Percentiles rank a stretch among this genome's conserved stretches.
These are phyloP conservation scores for Acephala macrosclerotiorum DNA, from an alignment of 2,329 filamentous ascomycete genomes.

Conservation along the genomic window DNA sequence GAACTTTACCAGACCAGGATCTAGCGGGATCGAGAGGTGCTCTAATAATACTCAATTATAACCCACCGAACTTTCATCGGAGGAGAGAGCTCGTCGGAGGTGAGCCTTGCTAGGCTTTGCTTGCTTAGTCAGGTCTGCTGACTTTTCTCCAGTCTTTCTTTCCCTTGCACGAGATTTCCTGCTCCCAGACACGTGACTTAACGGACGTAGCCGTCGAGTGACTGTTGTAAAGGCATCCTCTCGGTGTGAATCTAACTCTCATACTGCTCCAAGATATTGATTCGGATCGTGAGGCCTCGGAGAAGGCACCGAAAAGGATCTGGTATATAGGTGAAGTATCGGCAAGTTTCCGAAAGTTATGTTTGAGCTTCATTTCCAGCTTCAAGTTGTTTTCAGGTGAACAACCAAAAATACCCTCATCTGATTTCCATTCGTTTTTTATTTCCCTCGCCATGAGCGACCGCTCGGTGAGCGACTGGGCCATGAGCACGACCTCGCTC, in stretches of 20 bases:
- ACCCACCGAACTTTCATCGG: not conserved
- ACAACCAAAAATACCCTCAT: slow-evolving; percentile 7
- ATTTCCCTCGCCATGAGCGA: slow-evolving; percentile 1
- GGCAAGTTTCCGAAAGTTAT: slow-evolving; percentile 18
- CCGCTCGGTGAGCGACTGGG: too few relatives aligned
- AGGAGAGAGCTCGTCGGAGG: not conserved
- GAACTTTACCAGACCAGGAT: not conserved
- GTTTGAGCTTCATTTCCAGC: not conserved
- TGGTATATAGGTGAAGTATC: slow-evolving; percentile 21
- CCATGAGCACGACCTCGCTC: slow-evolving; percentile 4
- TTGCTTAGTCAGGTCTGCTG: not conserved
- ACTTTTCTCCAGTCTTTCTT: not conserved
- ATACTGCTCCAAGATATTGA: not conserved
- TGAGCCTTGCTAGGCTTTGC: not conserved
- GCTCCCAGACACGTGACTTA: not conserved
- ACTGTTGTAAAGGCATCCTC: not conserved
- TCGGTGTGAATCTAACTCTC: not conserved
- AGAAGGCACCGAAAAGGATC: slow-evolving; percentile 14
- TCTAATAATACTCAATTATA: slow-evolving; percentile 1
- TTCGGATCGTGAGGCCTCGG: not conserved
- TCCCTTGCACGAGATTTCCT: not conserved
- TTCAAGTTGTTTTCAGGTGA: slow-evolving; percentile 2
- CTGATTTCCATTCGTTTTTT: not conserved
- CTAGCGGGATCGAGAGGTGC: not conserved
- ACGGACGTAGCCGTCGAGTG: slow-evolving; percentile 2